A percentile compares a stretch with the other conserved stretches of the same genome.
Evolutionary conservation across 441 rosid genomes (phyloP).

Genomic region (Bocquillonia castaneifolia): DNA sequence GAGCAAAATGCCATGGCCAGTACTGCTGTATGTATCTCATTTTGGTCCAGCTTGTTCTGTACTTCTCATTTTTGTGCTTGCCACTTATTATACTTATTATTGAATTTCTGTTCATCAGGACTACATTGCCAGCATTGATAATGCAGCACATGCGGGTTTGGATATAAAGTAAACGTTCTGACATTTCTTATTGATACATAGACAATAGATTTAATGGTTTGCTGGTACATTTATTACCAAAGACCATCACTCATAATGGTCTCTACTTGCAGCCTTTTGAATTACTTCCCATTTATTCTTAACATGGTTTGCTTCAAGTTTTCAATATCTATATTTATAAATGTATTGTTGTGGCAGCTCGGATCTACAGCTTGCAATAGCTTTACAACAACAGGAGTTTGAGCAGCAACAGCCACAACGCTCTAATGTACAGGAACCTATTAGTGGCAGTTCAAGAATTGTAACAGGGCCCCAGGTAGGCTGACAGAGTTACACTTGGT

Average conservation of each 20-base stretch:
- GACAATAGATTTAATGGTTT: conserved; percentile 13
- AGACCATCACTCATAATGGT: neutral
- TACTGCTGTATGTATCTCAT: conserved; percentile 52
- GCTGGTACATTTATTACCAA: neutral
- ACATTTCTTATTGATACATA: conserved; percentile 13
- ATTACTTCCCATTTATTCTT: neutral
- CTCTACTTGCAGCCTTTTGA: neutral
- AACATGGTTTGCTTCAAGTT: conserved; percentile 1
- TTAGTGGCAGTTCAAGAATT: conserved; percentile 49
- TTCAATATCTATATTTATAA: conserved; percentile 4
- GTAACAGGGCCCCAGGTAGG: conserved; percentile 87
- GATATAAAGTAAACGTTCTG: conserved; percentile 56
- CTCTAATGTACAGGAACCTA: conserved; percentile 47
- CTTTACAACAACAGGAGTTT: conserved; percentile 90
- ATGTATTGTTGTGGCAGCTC: conserved; percentile 46
- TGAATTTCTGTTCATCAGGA: conserved; percentile 47
- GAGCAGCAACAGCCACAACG: conserved; percentile 65
- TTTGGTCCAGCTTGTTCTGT: conserved; percentile 14
- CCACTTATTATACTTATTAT: conserved; percentile 13
- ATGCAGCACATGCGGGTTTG: conserved; percentile 51
- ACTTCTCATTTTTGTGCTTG: conserved; percentile 7
- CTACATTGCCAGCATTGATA: conserved; percentile 79
- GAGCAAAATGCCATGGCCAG: conserved; percentile 70
- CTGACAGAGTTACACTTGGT: conserved; percentile 1
- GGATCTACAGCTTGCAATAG: conserved; percentile 94